These are phyloP conservation scores for Fusarium proliferatum DNA, from an alignment of 2,329 filamentous ascomycete species.

Conservation along the genomic window DNA sequence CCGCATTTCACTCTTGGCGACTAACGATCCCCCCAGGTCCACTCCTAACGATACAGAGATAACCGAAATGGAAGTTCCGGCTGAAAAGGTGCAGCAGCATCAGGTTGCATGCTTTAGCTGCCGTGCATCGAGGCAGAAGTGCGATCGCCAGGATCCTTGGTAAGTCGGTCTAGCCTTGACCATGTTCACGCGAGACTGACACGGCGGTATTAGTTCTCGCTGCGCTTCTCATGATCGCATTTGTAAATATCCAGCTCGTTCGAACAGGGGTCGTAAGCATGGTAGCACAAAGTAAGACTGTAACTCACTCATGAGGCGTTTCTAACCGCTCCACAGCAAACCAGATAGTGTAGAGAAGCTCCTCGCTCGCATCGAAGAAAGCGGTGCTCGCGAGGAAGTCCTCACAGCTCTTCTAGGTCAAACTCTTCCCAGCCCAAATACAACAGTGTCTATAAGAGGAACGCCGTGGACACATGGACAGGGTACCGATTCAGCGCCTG, in stretches of 20 bases:
- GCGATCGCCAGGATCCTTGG: constrained; percentile 21
- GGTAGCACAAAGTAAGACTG: constrained; percentile 10
- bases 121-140: constrained; percentile 19
- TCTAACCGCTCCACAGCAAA: background rate
- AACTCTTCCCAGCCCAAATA: constrained; percentile 15
- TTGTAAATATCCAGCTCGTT: constrained; percentile 17
- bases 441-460: background rate
- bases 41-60: background rate
- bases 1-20: background rate
- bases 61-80: background rate
- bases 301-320: rapidly evolving
- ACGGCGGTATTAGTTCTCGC: background rate
- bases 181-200: background rate
- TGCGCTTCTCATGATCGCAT: constrained; percentile 10
- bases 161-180: background rate
- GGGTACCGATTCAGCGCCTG: background rate
- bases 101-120: constrained; percentile 25
- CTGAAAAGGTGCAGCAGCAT: constrained; percentile 6
- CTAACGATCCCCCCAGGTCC: background rate
- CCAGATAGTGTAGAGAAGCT: constrained; percentile 13
- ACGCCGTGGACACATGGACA: constrained; percentile 1
- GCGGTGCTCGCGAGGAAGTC: constrained; percentile 7
- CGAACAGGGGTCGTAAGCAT: constrained; percentile 14
- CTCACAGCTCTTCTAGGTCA: background rate
- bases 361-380: constrained; percentile 17